Evolutionary conservation across 176 grass and related monocot species (phyloP).

Genomic region (Dendrocalamus sinicus): DNA sequence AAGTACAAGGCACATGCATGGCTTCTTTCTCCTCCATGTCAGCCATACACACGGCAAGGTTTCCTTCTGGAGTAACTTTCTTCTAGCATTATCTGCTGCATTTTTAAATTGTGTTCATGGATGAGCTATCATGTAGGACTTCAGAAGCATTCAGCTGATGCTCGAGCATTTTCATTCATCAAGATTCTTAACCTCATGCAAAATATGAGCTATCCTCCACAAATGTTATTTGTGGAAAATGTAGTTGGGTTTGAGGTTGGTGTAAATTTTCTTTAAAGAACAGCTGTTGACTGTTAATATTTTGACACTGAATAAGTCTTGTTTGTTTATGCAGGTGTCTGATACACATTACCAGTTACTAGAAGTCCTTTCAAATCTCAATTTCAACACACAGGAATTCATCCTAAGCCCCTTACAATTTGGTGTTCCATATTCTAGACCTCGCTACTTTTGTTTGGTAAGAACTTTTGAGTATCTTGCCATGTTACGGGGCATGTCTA

Average conservation of each 20-base stretch:
- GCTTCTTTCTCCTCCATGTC: constrained; percentile 97
- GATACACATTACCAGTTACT: constrained; percentile 84
- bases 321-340: constrained; percentile 65
- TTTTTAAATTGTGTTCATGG: constrained; percentile 42
- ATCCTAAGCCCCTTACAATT: constrained; percentile 94
- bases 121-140: constrained; percentile 65
- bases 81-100: neutral
- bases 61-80: neutral
- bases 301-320: neutral
- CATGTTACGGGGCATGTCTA: constrained; percentile 10
- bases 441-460: constrained; percentile 98
- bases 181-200: constrained; percentile 84
- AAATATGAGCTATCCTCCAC: constrained; percentile 75
- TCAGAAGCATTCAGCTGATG: constrained; percentile 95
- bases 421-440: constrained; percentile 95
- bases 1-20: constrained; percentile 86
- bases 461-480: neutral
- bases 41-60: constrained; percentile 86
- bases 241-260: constrained; percentile 95
- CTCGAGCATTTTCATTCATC: constrained; percentile 90
- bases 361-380: constrained; percentile 73
- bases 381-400: constrained; percentile 85
- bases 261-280: constrained; percentile 39
- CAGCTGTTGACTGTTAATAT: constrained; percentile 3
- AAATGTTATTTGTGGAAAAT: constrained; percentile 93